phyloP scores from a whole-genome alignment of 495 filamentous ascomycete species.

The Xanthoparmelia taractica region DNA sequence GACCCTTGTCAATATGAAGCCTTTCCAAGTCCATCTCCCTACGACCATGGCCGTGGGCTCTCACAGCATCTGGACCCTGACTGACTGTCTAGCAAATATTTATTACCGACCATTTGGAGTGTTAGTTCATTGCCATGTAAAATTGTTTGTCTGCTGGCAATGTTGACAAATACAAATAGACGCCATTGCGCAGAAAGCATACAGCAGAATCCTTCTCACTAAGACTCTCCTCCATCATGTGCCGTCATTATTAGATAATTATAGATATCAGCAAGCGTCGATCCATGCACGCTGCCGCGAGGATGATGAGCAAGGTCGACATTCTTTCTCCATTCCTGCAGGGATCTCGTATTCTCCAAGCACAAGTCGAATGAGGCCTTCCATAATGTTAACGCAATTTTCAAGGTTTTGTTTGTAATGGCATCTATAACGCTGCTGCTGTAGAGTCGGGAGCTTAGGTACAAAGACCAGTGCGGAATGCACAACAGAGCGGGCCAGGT shows the following conservation, averaged over 20 bases:
- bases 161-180: neutral
- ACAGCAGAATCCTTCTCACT: neutral
- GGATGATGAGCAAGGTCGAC: neutral
- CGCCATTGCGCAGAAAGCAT: neutral
- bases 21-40: neutral
- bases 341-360: neutral
- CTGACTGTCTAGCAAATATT: too few species aligned
- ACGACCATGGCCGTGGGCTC: neutral
- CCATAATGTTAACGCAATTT: too few species aligned
- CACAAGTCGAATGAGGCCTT: neutral
- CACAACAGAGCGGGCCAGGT: neutral
- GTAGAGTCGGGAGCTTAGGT: neutral
- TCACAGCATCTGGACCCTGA: neutral
- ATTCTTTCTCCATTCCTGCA: too few species aligned
- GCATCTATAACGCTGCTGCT: neutral
- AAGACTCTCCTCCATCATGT: neutral
- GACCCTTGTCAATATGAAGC: neutral
- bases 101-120: neutral
- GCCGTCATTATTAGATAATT: neutral
- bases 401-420: neutral
- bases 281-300: neutral
- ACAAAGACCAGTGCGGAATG: neutral
- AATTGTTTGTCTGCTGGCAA: neutral
- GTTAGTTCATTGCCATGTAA: neutral
- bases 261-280: neutral